These are phyloP conservation scores for Camelina sativa DNA, from an alignment of 345 rosid species.

Conservation along the genomic window DNA sequence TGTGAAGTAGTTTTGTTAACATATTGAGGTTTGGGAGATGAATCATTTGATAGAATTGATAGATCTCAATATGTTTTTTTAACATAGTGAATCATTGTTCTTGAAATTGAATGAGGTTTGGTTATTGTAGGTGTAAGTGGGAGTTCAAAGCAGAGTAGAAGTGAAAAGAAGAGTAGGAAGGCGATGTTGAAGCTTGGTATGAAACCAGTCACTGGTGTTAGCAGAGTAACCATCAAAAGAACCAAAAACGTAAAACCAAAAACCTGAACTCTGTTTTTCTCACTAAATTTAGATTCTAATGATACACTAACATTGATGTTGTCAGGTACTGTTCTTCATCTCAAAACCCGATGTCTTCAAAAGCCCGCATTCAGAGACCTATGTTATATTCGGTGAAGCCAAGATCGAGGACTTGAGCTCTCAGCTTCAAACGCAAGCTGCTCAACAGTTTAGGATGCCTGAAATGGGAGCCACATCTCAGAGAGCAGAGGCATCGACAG, in stretches of 20 bases:
- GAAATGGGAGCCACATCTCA: constrained; percentile 62
- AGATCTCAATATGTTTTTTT: background rate
- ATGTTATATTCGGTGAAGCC: constrained; percentile 87
- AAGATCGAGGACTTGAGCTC: constrained; percentile 94
- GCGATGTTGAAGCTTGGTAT: constrained; percentile 90
- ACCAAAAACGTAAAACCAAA: constrained; percentile 59
- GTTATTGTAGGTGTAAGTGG: constrained; percentile 63
- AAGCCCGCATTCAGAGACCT: constrained; percentile 86
- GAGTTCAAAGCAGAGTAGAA: constrained; percentile 81
- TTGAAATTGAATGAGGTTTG: constrained; percentile 7
- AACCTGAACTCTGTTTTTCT: constrained; percentile 18
- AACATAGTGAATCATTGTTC: background rate
- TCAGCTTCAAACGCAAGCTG: constrained; percentile 89
- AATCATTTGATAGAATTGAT: background rate
- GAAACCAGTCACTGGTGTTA: constrained; percentile 81
- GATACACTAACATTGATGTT: background rate
- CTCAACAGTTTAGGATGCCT: constrained; percentile 88
- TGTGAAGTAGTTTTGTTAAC: background rate
- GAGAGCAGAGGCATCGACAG: constrained; percentile 58
- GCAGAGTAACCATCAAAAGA: constrained; percentile 85
- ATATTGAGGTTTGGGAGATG: background rate
- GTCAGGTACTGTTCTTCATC: constrained; percentile 75
- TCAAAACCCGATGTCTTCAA: constrained; percentile 91
- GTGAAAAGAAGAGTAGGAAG: constrained; percentile 88
- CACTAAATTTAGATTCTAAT: background rate